These are phyloP conservation scores for Penicillium cataractarum DNA, from an alignment of 495 filamentous ascomycete genomes.

Conservation along the genomic window DNA sequence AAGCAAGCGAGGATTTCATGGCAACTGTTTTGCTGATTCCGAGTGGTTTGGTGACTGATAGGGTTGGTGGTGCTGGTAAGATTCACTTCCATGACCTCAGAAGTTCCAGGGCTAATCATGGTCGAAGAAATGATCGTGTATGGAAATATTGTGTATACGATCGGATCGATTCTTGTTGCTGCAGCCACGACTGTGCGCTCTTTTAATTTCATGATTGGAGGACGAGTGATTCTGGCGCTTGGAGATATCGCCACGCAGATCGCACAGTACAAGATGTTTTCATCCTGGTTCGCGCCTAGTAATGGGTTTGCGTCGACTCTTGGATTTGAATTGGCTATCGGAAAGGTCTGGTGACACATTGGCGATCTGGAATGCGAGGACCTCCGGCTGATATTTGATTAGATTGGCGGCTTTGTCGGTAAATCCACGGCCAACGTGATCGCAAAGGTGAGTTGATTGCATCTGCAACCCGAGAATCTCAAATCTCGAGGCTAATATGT, in stretches of 20 bases:
- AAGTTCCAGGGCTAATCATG: neutral
- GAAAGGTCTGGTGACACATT: conserved; percentile 31
- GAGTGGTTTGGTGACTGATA: conserved; percentile 48
- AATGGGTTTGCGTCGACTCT: conserved; percentile 51
- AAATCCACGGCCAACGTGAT: conserved; percentile 45
- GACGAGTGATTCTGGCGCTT: conserved; percentile 43
- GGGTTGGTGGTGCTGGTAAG: conserved; percentile 48
- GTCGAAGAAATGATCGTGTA: conserved; percentile 47
- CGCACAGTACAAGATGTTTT: conserved; percentile 55
- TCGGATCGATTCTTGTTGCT: conserved; percentile 50
- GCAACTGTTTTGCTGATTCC: conserved; percentile 45
- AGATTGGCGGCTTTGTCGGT: conserved; percentile 41
- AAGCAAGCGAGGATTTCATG: conserved; percentile 53
- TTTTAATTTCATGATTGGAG: conserved; percentile 51
- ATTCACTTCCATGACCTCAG: neutral
- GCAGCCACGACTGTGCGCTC: conserved; percentile 44
- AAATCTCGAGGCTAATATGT: neutral
- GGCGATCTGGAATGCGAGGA: too few species aligned
- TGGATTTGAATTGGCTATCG: conserved; percentile 46
- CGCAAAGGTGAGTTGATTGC: conserved; percentile 26
- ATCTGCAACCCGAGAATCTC: neutral
- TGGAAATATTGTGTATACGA: conserved; percentile 48
- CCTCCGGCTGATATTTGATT: neutral
- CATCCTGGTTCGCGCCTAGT: conserved; percentile 50
- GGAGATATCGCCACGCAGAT: conserved; percentile 52